A percentile compares a stretch with the other conserved stretches of the same genome.
These are phyloP conservation scores for Psilocybe cyanescens DNA, from an alignment of 768 basidiomycete species.

Conservation along the genomic window DNA sequence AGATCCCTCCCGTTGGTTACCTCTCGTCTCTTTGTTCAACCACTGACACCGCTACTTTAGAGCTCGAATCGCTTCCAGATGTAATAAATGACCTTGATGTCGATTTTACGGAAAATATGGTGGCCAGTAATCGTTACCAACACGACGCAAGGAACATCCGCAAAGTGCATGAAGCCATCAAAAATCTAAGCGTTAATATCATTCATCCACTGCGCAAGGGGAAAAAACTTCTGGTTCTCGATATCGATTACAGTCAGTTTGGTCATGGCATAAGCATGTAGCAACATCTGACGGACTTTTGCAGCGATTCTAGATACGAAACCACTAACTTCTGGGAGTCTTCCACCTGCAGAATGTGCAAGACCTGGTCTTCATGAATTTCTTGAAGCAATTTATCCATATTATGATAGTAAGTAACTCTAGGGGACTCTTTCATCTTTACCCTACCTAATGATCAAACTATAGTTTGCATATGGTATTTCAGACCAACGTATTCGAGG, in stretches of 20 bases:
- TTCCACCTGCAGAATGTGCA: constrained; percentile 83
- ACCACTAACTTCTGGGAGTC: constrained; percentile 78
- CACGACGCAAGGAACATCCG: constrained; percentile 83
- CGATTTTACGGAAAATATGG: constrained; percentile 68
- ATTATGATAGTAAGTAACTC: constrained; percentile 69
- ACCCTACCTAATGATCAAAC: not conserved
- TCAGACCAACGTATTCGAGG: not conserved
- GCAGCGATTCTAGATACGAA: constrained; percentile 85
- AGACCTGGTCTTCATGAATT: constrained; percentile 86
- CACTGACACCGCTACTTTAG: constrained; percentile 33
- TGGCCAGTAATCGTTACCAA: constrained; percentile 60
- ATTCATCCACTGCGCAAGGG: constrained; percentile 78
- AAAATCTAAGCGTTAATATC: constrained; percentile 65
- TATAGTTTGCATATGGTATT: constrained; percentile 79
- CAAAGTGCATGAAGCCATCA: constrained; percentile 75
- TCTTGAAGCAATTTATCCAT: constrained; percentile 75
- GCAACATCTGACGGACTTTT: constrained; percentile 4
- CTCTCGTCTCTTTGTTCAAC: not conserved
- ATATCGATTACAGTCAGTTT: constrained; percentile 83
- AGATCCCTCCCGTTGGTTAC: constrained; percentile 64
- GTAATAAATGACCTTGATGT: constrained; percentile 84
- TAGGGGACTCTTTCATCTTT: not conserved
- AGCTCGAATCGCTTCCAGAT: constrained; percentile 67
- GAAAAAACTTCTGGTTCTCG: constrained; percentile 83
- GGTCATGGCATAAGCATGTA: not conserved